Percentiles rank a stretch among this genome's conserved stretches.
phyloP scores from a whole-genome alignment of 495 filamentous ascomycete species.

The Diplogelasinospora grovesii region DNA sequence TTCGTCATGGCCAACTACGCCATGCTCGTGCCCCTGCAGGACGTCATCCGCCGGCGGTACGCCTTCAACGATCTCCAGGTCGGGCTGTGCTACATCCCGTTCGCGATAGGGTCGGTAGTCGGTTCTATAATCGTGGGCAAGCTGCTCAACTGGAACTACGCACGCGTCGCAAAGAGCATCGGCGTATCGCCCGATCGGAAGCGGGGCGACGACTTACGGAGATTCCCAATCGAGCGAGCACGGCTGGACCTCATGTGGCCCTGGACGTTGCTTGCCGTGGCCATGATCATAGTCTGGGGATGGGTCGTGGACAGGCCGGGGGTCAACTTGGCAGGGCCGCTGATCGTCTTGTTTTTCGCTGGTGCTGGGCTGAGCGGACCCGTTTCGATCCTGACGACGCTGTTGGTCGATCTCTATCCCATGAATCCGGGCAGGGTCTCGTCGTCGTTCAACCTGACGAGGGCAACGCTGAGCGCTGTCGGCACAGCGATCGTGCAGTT shows the following conservation, averaged over 20 bases:
- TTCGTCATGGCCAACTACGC: slow-evolving; percentile 52
- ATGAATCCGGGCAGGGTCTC: slow-evolving; percentile 10
- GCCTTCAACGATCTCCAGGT: slow-evolving; percentile 50
- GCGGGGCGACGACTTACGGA: slow-evolving; percentile 41
- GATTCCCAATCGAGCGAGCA: slow-evolving; percentile 58
- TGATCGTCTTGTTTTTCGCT: slow-evolving; percentile 49
- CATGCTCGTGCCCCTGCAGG: slow-evolving; percentile 37
- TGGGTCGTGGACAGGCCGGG: slow-evolving; percentile 41
- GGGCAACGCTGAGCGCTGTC: slow-evolving; percentile 7
- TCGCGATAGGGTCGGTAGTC: slow-evolving; percentile 38
- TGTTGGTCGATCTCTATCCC: slow-evolving; percentile 12
- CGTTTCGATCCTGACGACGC: slow-evolving; percentile 6
- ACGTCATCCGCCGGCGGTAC: slow-evolving; percentile 46
- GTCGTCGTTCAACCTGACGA: slow-evolving; percentile 9
- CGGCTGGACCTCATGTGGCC: slow-evolving; percentile 50
- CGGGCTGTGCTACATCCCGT: slow-evolving; percentile 44
- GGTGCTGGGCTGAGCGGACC: slow-evolving; percentile 5
- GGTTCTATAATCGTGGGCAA: too few species aligned
- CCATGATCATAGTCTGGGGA: slow-evolving; percentile 42
- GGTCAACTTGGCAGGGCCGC: slow-evolving; percentile 32
- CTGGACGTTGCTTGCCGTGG: slow-evolving; percentile 35
- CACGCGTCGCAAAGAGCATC: slow-evolving; percentile 35
- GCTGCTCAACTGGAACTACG: slow-evolving; percentile 49
- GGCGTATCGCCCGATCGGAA: slow-evolving; percentile 42
- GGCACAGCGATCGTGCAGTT: slow-evolving; percentile 8